Evolutionary conservation across 768 basidiomycete species (phyloP), one percentile per base, ranked within the genome.

Genomic region (Leccinum uliginosum): DNA sequence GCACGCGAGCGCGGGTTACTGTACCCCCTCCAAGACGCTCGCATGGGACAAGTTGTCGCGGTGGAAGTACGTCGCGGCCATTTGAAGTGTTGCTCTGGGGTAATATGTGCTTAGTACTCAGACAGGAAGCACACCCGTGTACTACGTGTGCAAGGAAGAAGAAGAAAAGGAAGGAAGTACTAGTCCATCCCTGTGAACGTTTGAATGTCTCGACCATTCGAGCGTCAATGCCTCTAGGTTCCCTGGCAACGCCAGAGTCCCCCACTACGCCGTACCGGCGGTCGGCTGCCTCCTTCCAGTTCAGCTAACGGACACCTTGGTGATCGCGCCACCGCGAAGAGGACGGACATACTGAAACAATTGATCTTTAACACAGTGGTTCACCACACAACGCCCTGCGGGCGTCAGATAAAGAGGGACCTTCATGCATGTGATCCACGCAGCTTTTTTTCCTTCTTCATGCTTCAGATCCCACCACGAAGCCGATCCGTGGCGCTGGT

Each of bases 11-110:
- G 66, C 81, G 10, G 83, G 73, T 1, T 80, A 81, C 60, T 86
- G 84, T 54, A 52, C 67, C 15, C 70, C 81, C 5, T 52, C 74
- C 3, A 52, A 69, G 40, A 80, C 78, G 23, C 59, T 76, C 40
- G 71, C 73, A n/a, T 85, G 83, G 82, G 66, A 75, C n/a, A n/a
- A n/a, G n/a, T 30, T 85, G 83, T n/a, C n/a, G n/a, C n/a, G n/a
- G n/a, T 66, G 85, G 84, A 68, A 59, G 44, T 45, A 23, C 44
- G 19, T 19, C 19, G 6, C 17, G 35, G n/a, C 35, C 1, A 38
- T n/a, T 38, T n/a, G 17, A 38, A 38, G 35, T 45, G 23, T 5
- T 45, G 44, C 8, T 23, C 43, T 21, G 11, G 19, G 14, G 4
- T 10, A 9, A 14, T 23, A 11, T 23, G 5, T 23, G 14, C 44